A percentile compares a stretch with the other conserved stretches of the same genome.
These are phyloP conservation scores for Cladosporium phlei DNA, from an alignment of 2,329 filamentous ascomycete genomes.

Conservation along the genomic window DNA sequence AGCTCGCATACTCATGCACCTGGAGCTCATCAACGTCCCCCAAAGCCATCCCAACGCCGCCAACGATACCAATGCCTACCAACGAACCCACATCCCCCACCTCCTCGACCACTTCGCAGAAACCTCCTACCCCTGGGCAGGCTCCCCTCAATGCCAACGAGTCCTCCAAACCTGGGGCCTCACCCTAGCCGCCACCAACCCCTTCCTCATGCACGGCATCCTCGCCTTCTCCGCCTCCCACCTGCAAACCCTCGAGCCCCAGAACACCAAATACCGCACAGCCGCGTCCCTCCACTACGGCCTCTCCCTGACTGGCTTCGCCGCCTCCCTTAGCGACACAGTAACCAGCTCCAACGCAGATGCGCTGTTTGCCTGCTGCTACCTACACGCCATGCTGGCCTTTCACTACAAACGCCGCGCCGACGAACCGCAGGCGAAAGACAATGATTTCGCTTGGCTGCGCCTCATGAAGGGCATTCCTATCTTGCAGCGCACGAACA, in stretches of 20 bases:
- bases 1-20: slow-evolving; percentile 9
- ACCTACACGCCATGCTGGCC: slow-evolving; percentile 9
- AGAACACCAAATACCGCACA: slow-evolving; percentile 25
- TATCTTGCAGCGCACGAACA: slow-evolving; percentile 11
- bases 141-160: slow-evolving; percentile 14
- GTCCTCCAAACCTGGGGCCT: slow-evolving; percentile 38
- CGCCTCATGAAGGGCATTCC: slow-evolving; percentile 10
- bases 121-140: slow-evolving; percentile 14
- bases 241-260: slow-evolving; percentile 76
- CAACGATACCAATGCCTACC: slow-evolving; percentile 8
- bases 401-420: slow-evolving; percentile 7
- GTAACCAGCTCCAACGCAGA: slow-evolving; percentile 16
- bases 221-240: slow-evolving; percentile 87
- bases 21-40: slow-evolving; percentile 7
- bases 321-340: slow-evolving; percentile 11
- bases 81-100: slow-evolving; percentile 13
- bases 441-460: slow-evolving; percentile 11
- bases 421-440: neutral
- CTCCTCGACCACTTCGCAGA: slow-evolving; percentile 19
- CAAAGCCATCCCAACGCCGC: neutral
- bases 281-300: slow-evolving; percentile 17
- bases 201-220: slow-evolving; percentile 87
- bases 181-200: slow-evolving; percentile 68
- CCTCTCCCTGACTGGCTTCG: slow-evolving; percentile 17
- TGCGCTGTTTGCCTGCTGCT: slow-evolving; percentile 15